These are phyloP conservation scores for Calonectria multiphialidica DNA, from an alignment of 2,329 filamentous ascomycete genomes.

Conservation along the genomic window DNA sequence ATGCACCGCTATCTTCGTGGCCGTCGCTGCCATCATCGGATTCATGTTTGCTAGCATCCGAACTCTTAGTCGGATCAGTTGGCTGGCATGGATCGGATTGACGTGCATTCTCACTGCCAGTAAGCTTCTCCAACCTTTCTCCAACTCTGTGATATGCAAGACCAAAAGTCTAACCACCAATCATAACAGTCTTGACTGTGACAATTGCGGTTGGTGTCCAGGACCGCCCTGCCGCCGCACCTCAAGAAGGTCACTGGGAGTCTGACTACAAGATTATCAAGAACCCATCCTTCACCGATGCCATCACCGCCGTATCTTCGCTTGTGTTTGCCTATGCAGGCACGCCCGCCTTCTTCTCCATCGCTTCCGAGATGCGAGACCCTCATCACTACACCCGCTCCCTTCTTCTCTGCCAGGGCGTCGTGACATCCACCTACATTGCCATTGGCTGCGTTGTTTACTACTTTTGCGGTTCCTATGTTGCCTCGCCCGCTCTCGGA, in stretches of 20 bases:
- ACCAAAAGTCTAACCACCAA: not conserved
- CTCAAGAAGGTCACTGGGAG: constrained; percentile 37
- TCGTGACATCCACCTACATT: constrained; percentile 48
- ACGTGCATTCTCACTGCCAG: constrained; percentile 30
- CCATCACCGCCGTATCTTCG: constrained; percentile 46
- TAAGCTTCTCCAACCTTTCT: not conserved
- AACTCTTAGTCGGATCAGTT: constrained; percentile 13
- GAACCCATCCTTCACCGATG: constrained; percentile 47
- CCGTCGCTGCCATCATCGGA: constrained; percentile 4
- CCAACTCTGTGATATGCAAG: not conserved
- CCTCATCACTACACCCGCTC: constrained; percentile 43
- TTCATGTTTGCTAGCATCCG: constrained; percentile 12
- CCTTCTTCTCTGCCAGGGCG: constrained; percentile 42
- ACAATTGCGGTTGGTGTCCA: constrained; percentile 39
- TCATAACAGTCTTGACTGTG: constrained; percentile 30
- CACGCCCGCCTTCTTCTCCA: constrained; percentile 49
- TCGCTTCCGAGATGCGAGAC: constrained; percentile 48
- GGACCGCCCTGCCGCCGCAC: constrained; percentile 32
- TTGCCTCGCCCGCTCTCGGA: constrained; percentile 60
- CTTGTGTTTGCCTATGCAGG: constrained; percentile 54
- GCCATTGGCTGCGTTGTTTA: constrained; percentile 56
- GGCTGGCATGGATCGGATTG: constrained; percentile 15
- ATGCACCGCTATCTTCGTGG: constrained; percentile 19
- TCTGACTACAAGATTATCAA: constrained; percentile 48
- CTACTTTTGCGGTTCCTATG: constrained; percentile 59